phyloP scores from a whole-genome alignment of 805 yeast genomes.

The Suhomyces faveliae region DNA sequence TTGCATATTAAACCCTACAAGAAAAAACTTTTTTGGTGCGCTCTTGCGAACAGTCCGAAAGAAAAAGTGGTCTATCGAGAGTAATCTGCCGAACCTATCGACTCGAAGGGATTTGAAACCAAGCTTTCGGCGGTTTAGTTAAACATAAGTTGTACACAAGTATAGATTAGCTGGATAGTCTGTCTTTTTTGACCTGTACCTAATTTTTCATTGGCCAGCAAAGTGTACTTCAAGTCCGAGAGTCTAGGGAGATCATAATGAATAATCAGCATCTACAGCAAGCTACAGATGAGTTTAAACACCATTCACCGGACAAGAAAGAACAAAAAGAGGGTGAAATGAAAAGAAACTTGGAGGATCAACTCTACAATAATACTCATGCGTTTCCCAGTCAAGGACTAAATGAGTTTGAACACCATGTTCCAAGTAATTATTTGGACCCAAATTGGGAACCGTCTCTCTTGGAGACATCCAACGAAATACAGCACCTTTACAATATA shows the following conservation, averaged over 20 bases:
- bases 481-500: constrained; percentile 27
- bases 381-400: neutral
- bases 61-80: neutral
- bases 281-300: neutral
- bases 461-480: constrained; percentile 30
- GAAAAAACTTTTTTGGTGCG: neutral
- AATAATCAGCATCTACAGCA: neutral
- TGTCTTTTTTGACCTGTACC: neutral
- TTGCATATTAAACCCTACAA: neutral
- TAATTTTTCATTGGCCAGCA: neutral
- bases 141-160: neutral
- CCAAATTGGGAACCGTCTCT: constrained; percentile 34
- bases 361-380: neutral
- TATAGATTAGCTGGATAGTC: neutral
- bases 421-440: constrained; percentile 18
- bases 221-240: neutral
- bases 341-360: neutral
- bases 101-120: neutral
- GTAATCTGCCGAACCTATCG: neutral
- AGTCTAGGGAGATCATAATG: neutral
- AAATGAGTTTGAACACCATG: constrained; percentile 6
- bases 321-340: neutral
- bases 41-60: neutral
- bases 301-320: neutral
- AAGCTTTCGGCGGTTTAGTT: neutral